A percentile compares a stretch with the other conserved stretches of the same genome.
These are phyloP conservation scores for Tulasnella sp. DNA, from an alignment of 768 basidiomycete species.

Conservation along the genomic window DNA sequence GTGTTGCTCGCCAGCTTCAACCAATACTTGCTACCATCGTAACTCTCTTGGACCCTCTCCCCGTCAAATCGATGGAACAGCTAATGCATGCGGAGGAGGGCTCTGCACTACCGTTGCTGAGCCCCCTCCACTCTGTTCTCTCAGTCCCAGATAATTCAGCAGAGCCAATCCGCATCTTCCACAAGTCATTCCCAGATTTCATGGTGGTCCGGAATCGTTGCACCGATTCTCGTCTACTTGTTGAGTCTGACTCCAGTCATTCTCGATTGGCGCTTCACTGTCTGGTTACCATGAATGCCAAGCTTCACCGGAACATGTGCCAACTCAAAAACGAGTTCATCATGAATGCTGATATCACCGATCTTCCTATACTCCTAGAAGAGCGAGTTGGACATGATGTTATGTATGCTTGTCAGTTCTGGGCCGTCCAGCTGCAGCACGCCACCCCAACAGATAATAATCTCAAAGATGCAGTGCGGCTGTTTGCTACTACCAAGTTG, in stretches of 20 bases:
- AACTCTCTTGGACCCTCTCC: constrained; percentile 2
- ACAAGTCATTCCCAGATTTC: constrained; percentile 13
- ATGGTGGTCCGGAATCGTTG: not conserved
- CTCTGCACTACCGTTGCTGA: not conserved
- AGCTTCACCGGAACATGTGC: not conserved
- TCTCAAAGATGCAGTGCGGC: not conserved
- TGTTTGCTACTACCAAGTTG: not conserved
- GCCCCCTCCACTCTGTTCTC: constrained; percentile 4
- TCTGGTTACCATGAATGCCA: not conserved
- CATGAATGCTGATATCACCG: not conserved
- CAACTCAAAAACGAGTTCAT: not conserved
- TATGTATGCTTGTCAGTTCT: not conserved
- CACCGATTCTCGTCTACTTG: not conserved
- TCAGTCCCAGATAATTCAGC: not conserved
- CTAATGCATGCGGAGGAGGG: not conserved
- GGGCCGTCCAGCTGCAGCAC: not conserved
- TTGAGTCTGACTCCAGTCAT: not conserved
- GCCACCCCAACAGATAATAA: not conserved
- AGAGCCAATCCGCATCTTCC: constrained; percentile 3
- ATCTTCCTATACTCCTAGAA: not conserved
- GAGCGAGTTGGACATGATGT: not conserved
- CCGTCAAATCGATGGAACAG: not conserved
- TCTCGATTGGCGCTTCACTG: not conserved
- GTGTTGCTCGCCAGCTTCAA: not conserved
- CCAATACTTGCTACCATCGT: constrained; percentile 6